phyloP scores from a whole-genome alignment of 306 rosid species.

The Chamaecrista fasciculata region DNA sequence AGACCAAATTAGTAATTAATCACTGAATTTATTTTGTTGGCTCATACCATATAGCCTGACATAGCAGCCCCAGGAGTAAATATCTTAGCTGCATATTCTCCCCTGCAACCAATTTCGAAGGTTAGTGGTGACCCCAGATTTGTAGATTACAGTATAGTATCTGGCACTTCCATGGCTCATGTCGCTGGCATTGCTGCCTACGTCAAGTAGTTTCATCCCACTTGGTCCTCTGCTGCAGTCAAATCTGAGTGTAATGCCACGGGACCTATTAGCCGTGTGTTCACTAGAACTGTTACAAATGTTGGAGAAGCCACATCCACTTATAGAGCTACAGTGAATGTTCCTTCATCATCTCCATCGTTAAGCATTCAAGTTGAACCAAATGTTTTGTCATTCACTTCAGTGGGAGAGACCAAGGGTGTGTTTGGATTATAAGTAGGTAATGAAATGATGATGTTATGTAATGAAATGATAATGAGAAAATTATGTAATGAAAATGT shows the following conservation, averaged over 20 bases:
- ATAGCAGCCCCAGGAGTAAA: slow-evolving; percentile 38
- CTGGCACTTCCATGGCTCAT: slow-evolving; percentile 51
- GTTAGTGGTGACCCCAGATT: background rate
- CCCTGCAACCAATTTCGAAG: background rate
- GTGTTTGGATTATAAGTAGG: too few relatives aligned
- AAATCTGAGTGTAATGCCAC: too few relatives aligned
- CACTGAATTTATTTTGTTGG: background rate
- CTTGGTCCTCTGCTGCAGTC: slow-evolving; percentile 48
- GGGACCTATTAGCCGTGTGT: background rate
- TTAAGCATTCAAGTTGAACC: slow-evolving; percentile 11
- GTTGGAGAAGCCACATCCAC: background rate
- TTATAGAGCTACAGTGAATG: background rate
- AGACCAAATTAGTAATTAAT: too few relatives aligned
- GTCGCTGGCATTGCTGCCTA: slow-evolving; percentile 37
- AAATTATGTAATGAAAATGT: too few relatives aligned
- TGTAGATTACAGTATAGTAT: background rate
- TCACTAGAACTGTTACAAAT: background rate
- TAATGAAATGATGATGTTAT: too few relatives aligned
- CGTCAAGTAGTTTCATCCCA: slow-evolving; percentile 41
- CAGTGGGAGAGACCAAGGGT: background rate
- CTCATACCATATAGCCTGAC: slow-evolving; percentile 27
- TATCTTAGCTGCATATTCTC: slow-evolving; percentile 41
- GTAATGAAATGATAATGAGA: too few relatives aligned
- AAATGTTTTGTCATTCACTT: background rate
- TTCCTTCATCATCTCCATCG: background rate